Conservation (phyloP, 2,329 filamentous ascomycete species). For the Huntiella savannae region DNA sequence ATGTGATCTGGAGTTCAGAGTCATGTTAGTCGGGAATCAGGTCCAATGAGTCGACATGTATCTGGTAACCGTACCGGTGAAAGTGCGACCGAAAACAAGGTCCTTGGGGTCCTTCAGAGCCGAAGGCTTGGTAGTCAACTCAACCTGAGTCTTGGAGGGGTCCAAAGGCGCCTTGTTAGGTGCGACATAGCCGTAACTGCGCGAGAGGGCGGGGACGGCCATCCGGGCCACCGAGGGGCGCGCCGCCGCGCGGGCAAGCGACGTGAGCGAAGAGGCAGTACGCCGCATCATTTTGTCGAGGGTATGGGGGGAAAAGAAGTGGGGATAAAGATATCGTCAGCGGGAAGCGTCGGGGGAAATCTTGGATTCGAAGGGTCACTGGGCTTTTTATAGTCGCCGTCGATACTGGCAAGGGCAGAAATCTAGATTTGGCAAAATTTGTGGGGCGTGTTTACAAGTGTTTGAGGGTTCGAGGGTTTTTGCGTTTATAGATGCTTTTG, state of each 20-base stretch:
- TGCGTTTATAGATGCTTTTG: no score
- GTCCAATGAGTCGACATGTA: background rate
- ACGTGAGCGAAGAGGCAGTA: conserved; percentile 6
- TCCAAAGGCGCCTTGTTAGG: conserved; percentile 41
- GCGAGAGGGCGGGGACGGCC: background rate
- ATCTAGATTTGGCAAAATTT: no score
- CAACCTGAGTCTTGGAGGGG: conserved; percentile 54
- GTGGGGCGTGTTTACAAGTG: background rate
- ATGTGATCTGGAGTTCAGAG: conserved; percentile 56
- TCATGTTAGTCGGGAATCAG: background rate
- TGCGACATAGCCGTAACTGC: conserved; percentile 25
- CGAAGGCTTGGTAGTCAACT: conserved; percentile 59
- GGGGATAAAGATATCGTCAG: background rate
- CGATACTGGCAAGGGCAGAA: no score
- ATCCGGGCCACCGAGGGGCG: background rate
- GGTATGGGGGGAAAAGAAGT: background rate
- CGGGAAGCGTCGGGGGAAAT: no score
- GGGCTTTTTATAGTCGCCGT: no score
- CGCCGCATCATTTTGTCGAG: conserved; percentile 6
- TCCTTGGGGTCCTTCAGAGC: conserved; percentile 54
- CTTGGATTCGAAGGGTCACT: no score
- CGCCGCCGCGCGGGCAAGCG: conserved; percentile 4
- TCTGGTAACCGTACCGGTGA: conserved; percentile 47
- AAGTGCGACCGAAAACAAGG: conserved; percentile 74
- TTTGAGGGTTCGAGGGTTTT: no score